phyloP scores from a whole-genome alignment of 805 yeast genomes.

The Komagataella pastoris region DNA sequence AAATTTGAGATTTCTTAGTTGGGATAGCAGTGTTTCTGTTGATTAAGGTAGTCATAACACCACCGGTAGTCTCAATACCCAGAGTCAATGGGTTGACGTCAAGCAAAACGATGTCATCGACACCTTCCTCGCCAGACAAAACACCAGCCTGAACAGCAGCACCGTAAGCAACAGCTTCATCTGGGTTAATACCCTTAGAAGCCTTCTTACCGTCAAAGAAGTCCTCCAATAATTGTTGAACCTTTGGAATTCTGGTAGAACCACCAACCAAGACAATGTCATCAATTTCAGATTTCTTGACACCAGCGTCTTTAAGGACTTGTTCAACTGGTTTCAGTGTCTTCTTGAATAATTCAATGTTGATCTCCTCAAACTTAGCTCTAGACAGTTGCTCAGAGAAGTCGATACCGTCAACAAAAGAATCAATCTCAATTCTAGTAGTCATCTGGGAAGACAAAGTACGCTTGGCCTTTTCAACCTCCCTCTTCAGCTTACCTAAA shows the following conservation, averaged over 20 bases:
- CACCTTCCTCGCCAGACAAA: slow-evolving; percentile 89
- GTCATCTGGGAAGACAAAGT: slow-evolving; percentile 91
- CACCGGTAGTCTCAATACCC: slow-evolving; percentile 96
- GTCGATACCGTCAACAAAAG: slow-evolving; percentile 89
- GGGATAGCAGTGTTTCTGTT: slow-evolving; percentile 94
- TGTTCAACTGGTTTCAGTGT: slow-evolving; percentile 94
- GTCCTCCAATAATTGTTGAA: slow-evolving; percentile 82
- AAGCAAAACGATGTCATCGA: slow-evolving; percentile 75
- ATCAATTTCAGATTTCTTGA: slow-evolving; percentile 75
- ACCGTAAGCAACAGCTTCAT: slow-evolving; percentile 99
- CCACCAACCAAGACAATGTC: slow-evolving; percentile 98
- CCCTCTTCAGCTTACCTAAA: slow-evolving; percentile 87
- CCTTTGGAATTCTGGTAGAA: slow-evolving; percentile 98
- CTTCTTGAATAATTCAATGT: slow-evolving; percentile 84
- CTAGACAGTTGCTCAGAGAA: slow-evolving; percentile 91
- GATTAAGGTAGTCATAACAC: slow-evolving; percentile 92
- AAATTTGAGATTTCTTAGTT: slow-evolving; percentile 87
- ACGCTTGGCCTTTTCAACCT: slow-evolving; percentile 97
- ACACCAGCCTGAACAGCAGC: slow-evolving; percentile 99
- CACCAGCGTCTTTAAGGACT: slow-evolving; percentile 87
- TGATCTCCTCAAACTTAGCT: slow-evolving; percentile 96
- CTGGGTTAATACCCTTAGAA: slow-evolving; percentile 96
- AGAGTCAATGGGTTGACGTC: slow-evolving; percentile 91
- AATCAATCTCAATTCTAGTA: slow-evolving; percentile 91
- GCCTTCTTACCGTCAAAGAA: slow-evolving; percentile 92